These are phyloP conservation scores for Paecilomyces dactylethromorphus DNA, from an alignment of 2,329 filamentous ascomycete genomes.

Conservation along the genomic window DNA sequence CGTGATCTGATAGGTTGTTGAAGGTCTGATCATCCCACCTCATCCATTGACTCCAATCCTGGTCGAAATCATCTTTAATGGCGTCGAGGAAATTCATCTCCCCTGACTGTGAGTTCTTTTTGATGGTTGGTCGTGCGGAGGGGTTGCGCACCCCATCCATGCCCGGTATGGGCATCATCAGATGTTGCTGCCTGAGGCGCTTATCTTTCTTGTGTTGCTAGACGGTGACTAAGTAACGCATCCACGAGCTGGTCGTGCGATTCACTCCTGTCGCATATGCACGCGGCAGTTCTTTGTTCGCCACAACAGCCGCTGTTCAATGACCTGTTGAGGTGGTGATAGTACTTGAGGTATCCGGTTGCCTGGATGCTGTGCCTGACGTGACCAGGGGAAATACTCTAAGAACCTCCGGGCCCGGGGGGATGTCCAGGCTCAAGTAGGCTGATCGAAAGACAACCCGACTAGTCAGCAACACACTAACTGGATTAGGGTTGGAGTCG, in stretches of 20 bases:
- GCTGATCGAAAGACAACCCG: not conserved
- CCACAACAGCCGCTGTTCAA: not conserved
- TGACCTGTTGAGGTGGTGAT: not conserved
- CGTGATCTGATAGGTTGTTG: slow-evolving; percentile 20
- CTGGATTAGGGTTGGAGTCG: not conserved
- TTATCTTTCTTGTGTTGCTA: not conserved
- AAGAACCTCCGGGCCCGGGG: not conserved
- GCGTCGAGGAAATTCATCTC: slow-evolving; percentile 13
- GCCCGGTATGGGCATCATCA: not conserved
- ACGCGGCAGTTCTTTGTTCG: not conserved
- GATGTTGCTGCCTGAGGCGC: not conserved
- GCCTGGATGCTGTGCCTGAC: not conserved
- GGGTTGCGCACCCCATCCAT: not conserved
- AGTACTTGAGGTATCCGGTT: not conserved
- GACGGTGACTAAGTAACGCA: not conserved
- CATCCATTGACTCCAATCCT: slow-evolving; percentile 42
- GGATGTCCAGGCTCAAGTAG: not conserved
- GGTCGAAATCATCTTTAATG: slow-evolving; percentile 20
- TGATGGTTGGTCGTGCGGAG: not conserved
- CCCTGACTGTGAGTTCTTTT: slow-evolving; percentile 13
- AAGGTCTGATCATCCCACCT: slow-evolving; percentile 35
- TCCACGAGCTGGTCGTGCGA: not conserved
- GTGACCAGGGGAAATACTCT: not conserved
- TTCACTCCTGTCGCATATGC: not conserved
- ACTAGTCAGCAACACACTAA: not conserved